phyloP scores from a whole-genome alignment of 345 rosid species.

The Rhodamnia rubescens region DNA sequence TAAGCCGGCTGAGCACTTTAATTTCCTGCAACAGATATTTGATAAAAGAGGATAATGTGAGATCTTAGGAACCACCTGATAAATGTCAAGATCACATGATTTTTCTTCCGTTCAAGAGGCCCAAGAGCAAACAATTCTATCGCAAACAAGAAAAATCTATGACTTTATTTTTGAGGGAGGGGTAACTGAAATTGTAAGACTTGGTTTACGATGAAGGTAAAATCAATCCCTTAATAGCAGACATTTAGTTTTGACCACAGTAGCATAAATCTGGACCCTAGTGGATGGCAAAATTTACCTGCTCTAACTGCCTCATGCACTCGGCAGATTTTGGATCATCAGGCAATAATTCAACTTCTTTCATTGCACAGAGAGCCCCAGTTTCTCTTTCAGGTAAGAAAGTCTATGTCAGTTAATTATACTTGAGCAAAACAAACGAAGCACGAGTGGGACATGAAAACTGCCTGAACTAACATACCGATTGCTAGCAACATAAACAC shows the following conservation, averaged over 20 bases:
- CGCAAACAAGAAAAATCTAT: not conserved
- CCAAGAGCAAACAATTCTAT: not conserved
- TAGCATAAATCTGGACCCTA: not conserved
- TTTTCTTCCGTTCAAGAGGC: not conserved
- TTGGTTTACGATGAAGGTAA: not conserved
- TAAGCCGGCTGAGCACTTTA: slow-evolving; percentile 78
- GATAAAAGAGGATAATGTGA: not conserved
- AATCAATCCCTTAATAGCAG: not conserved
- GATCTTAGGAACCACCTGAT: not conserved
- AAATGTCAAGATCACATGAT: not conserved
- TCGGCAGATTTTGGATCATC: slow-evolving; percentile 91
- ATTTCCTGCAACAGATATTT: slow-evolving; percentile 56
- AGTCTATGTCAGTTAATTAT: slow-evolving; percentile 2
- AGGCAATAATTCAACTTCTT: slow-evolving; percentile 84
- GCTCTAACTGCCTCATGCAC: slow-evolving; percentile 76
- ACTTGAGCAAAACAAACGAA: not conserved
- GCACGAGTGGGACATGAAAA: not conserved
- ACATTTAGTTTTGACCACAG: not conserved
- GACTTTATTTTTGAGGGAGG: not conserved
- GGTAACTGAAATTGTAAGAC: not conserved
- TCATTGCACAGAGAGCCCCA: slow-evolving; percentile 96
- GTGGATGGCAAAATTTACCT: slow-evolving; percentile 27
- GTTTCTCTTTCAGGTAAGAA: slow-evolving; percentile 48
- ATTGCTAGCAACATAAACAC: slow-evolving; percentile 89
- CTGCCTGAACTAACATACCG: slow-evolving; percentile 23